phyloP scores from a whole-genome alignment of 2,329 filamentous ascomycete genomes.

The Scedosporium apiospermum region DNA sequence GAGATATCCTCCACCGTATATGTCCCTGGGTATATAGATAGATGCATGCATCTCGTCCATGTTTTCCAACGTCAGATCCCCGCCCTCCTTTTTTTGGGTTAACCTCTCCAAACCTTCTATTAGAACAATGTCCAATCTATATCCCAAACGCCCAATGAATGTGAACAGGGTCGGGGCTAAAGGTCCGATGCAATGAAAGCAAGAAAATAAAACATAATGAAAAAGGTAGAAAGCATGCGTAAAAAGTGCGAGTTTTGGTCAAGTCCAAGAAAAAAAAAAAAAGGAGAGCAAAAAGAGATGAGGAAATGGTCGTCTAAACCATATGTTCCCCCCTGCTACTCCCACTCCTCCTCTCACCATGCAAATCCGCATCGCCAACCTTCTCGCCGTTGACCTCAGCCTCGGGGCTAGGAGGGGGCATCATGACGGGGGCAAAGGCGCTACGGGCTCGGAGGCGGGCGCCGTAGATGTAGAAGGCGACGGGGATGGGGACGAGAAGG shows the following conservation, averaged over 20 bases:
- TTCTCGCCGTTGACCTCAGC: background rate
- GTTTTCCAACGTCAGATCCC: too few relatives aligned
- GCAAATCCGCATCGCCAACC: background rate
- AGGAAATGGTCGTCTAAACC: background rate
- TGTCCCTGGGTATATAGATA: background rate
- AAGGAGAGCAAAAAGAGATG: background rate
- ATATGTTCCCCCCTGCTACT: background rate
- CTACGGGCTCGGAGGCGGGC: constrained; percentile 45
- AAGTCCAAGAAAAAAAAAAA: background rate
- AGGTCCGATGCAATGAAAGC: too few relatives aligned
- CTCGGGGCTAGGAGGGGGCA: constrained; percentile 13
- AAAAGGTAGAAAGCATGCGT: background rate
- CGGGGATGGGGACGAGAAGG: constrained; percentile 50
- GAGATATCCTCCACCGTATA: too few relatives aligned
- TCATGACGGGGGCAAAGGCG: constrained; percentile 41
- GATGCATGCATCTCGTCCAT: too few relatives aligned
- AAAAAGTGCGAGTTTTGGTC: background rate
- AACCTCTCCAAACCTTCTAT: background rate
- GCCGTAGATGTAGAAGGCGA: constrained; percentile 54
- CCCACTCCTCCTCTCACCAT: background rate
- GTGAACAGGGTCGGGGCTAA: too few relatives aligned
- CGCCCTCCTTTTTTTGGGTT: background rate
- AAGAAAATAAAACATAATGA: background rate
- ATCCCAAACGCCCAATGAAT: too few relatives aligned
- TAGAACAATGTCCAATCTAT: background rate